A percentile compares a stretch with the other conserved stretches of the same genome.
Conservation (phyloP, 257 asterid genomes). For the Solanum clarkiae region DNA sequence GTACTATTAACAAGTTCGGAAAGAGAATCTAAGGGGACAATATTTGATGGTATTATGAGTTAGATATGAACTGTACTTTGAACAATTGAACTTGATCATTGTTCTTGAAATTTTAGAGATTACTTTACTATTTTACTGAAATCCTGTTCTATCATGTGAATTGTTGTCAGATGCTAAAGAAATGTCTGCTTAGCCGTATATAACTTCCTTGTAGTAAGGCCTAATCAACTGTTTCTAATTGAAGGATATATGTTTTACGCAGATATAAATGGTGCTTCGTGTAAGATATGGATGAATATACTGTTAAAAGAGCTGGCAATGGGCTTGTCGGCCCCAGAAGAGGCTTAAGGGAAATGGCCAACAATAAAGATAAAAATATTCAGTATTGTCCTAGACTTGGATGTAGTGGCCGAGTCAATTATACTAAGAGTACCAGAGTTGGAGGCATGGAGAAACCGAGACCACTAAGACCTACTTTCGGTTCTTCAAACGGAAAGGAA, state of each 20-base stretch:
- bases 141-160: background rate
- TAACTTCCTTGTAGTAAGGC: background rate
- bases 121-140: background rate
- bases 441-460: constrained; percentile 37
- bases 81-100: background rate
- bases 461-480: constrained; percentile 18
- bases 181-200: background rate
- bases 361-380: constrained; percentile 25
- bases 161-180: background rate
- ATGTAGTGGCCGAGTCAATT: constrained; percentile 66
- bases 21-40: background rate
- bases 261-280: background rate
- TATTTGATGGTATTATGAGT: background rate
- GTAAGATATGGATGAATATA: constrained; percentile 29
- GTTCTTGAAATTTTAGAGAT: background rate
- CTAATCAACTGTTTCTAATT: background rate
- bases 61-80: background rate
- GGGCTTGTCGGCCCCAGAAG: constrained; percentile 25
- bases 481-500: constrained; percentile 33
- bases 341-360: constrained; percentile 18
- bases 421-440: constrained; percentile 8
- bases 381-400: constrained; percentile 70
- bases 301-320: constrained; percentile 30
- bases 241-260: background rate
- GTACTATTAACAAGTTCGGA: background rate